These are phyloP conservation scores for Meyerozyma athensensis DNA, from an alignment of 1,139 yeast genomes.

Conservation along the genomic window DNA sequence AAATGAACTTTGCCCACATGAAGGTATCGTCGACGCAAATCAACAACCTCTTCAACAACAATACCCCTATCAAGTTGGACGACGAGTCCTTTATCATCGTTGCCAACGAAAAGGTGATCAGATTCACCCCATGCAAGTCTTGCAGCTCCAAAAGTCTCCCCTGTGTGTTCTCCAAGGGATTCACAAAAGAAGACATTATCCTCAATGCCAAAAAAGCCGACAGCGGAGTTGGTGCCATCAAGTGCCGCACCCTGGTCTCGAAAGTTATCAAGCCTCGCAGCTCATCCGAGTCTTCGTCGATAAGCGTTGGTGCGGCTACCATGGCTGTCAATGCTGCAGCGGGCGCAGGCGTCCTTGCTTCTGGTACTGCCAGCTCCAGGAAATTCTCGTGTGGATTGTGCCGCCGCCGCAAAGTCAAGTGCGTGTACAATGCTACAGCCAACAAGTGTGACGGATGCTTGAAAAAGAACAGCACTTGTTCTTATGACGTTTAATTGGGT, in stretches of 20 bases:
- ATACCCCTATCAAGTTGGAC: constrained; percentile 7
- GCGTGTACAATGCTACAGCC: constrained; percentile 25
- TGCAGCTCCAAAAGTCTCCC: constrained; percentile 40
- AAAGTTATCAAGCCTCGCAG: neutral
- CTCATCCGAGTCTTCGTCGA: neutral
- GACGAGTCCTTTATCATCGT: constrained; percentile 14
- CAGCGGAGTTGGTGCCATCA: neutral
- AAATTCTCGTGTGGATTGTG: constrained; percentile 35
- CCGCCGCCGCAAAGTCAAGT: constrained; percentile 36
- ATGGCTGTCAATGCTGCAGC: neutral
- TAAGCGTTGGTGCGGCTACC: neutral
- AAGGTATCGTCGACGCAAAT: constrained; percentile 2
- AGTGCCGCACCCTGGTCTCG: neutral
- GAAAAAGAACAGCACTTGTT: constrained; percentile 32
- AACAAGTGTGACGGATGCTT: constrained; percentile 35
- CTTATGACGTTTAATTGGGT: constrained; percentile 15
- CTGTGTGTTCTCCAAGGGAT: constrained; percentile 55
- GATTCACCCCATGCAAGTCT: constrained; percentile 47
- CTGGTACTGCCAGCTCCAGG: constrained; percentile 13
- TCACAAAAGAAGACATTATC: constrained; percentile 53
- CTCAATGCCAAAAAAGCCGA: constrained; percentile 16
- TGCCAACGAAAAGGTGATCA: constrained; percentile 37
- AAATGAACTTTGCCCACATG: constrained; percentile 3
- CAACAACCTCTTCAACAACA: constrained; percentile 3
- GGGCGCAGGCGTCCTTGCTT: neutral